Evolutionary conservation across 2,329 filamentous ascomycete species (phyloP), one percentile per base, ranked within the genome.

Genomic region (Aureobasidium zeae): DNA sequence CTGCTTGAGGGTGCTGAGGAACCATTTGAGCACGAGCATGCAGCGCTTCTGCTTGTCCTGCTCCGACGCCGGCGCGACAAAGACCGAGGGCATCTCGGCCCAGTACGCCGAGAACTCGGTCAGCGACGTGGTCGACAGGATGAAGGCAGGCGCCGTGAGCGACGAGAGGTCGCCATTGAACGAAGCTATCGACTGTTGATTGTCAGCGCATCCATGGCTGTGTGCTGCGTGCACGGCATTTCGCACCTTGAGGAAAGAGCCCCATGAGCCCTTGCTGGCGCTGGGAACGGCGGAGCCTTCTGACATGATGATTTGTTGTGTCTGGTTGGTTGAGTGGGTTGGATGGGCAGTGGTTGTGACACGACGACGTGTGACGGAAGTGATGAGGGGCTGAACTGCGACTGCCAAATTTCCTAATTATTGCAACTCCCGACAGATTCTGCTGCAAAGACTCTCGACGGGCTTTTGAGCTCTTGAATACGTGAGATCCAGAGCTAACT

Each of bases 11-110:
- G 88, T 94, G 57, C 80, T 88, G 44, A 96, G 68, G 68, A 95
- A 96, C 89, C 89, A 96, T 65, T 89, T 93, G 55, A 95, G 70
- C n/a, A 96, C 89, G 24, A 89, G 71, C 52, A 94, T 67, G 15
- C 86, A 81, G 49, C 89, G 79, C 69, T 86, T 91, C 55, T 83
- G 77, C 0, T 87, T 76, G 60, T 94, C 83, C 41, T 79, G 56
- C 62, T 94, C 87, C 46, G 74, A 72, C 36, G 86, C 83, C 2
- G 89, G 86, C 10, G 88, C 87, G 48, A 86, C 78, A 54, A 96
- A 83, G 48, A 94, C 66, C 17, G 63, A 61, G 24, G 72, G 72
- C 54, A 72, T 70, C 49, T 74, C 70, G n/a, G 70, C 66, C 72
- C 71, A 75, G 57, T 72, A 71, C 1, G 70, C 69, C n/a, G 70